phyloP scores from a whole-genome alignment of 2,329 filamentous ascomycete species.

The Colletotrichum sp. region DNA sequence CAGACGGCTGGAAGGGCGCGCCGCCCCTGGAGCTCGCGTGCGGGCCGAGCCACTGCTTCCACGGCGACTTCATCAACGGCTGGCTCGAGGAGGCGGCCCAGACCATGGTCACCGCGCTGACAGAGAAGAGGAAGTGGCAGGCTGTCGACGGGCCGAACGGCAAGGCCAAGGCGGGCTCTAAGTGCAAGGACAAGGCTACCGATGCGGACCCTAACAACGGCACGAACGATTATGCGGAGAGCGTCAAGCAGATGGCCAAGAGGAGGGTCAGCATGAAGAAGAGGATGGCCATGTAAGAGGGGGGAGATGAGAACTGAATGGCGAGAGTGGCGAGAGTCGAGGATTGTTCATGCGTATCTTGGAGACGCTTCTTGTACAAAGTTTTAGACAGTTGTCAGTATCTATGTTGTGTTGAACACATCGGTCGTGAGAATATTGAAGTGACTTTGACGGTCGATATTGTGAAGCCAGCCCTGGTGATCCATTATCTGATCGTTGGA shows the following conservation, averaged over 20 bases:
- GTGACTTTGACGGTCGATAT: neutral
- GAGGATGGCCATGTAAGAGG: neutral
- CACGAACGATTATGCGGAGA: slow-evolving; percentile 38
- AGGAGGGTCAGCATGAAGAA: neutral
- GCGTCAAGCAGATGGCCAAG: slow-evolving; percentile 17
- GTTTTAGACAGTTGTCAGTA: neutral
- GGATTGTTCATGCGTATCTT: neutral
- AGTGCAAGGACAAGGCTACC: slow-evolving; percentile 31
- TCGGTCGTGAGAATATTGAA: neutral
- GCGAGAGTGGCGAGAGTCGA: neutral
- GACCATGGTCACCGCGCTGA: slow-evolving; percentile 42
- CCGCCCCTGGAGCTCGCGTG: slow-evolving; percentile 50
- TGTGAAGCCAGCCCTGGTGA: neutral
- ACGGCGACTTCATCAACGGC: slow-evolving; percentile 52
- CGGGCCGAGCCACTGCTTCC: slow-evolving; percentile 41
- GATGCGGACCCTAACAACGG: slow-evolving; percentile 42
- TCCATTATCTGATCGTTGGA: neutral
- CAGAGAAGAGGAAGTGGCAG: slow-evolving; percentile 22
- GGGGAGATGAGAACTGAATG: neutral
- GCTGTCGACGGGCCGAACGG: slow-evolving; percentile 37
- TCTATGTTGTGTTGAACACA: neutral
- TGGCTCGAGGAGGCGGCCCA: slow-evolving; percentile 45
- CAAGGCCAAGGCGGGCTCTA: slow-evolving; percentile 26
- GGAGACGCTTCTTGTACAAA: neutral
- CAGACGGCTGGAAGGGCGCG: slow-evolving; percentile 49